Evolutionary conservation across 768 basidiomycete species (phyloP).

Genomic region (Boletus pseudo-olivaceus): DNA sequence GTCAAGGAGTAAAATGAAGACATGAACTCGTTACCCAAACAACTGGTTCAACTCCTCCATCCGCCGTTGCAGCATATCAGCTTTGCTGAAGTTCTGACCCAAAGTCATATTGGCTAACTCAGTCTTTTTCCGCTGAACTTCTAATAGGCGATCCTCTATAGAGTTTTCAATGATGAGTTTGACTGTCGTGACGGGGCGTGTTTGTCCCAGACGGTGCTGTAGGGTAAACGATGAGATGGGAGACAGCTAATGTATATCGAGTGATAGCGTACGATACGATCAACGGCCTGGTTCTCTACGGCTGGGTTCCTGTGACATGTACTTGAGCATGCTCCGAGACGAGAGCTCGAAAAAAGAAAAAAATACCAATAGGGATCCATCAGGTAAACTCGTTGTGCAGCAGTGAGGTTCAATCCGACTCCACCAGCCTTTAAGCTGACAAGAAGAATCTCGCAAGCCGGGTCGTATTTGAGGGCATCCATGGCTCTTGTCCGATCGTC

Average conservation of each 20-base stretch:
- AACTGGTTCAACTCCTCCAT: conserved; percentile 83
- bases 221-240: not conserved
- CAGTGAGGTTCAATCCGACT: conserved; percentile 93
- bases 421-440: conserved; percentile 97
- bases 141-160: conserved; percentile 88
- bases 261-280: conserved; percentile 76
- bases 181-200: conserved; percentile 83
- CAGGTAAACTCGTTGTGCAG: conserved; percentile 89
- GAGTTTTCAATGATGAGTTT: conserved; percentile 93
- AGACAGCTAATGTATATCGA: not conserved
- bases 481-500: conserved; percentile 90
- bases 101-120: conserved; percentile 93
- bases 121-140: conserved; percentile 94
- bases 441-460: conserved; percentile 86
- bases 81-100: conserved; percentile 81
- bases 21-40: conserved; percentile 48
- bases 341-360: not conserved
- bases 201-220: conserved; percentile 95
- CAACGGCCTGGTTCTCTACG: conserved; percentile 96
- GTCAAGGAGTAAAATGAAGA: conserved; percentile 15
- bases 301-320: conserved; percentile 75
- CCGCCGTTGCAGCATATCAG: conserved; percentile 81
- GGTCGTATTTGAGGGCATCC: conserved; percentile 89
- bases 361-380: conserved; percentile 94
- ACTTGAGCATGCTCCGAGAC: not conserved